Conservation (phyloP, 208 protist species). For the Trypanosoma congolense region DNA sequence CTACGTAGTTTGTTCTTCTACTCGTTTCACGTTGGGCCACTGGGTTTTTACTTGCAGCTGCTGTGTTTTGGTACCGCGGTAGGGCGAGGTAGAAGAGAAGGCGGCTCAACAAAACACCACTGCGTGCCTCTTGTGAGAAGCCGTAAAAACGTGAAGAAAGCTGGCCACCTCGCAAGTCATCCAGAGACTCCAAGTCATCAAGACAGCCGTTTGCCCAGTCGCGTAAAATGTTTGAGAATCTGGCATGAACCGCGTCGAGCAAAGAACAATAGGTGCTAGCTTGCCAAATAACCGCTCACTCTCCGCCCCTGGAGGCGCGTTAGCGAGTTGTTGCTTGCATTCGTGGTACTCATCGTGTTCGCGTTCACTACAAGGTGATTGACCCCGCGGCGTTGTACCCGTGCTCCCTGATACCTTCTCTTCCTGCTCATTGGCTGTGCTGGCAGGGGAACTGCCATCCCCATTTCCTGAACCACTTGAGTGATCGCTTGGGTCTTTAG, state of each 20-base stretch:
- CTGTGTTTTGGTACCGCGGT: constrained; percentile 68
- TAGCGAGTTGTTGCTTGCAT: not conserved
- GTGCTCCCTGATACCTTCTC: not conserved
- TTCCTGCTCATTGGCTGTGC: not conserved
- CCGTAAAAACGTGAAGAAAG: constrained; percentile 57
- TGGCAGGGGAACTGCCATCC: not conserved
- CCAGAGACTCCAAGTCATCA: constrained; percentile 73
- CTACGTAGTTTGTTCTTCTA: constrained; percentile 26
- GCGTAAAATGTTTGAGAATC: constrained; percentile 67
- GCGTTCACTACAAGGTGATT: not conserved
- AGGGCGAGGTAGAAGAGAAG: constrained; percentile 86
- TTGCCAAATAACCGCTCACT: constrained; percentile 75
- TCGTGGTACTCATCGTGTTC: not conserved
- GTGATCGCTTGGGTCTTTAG: not conserved
- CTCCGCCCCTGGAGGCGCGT: constrained; percentile 24
- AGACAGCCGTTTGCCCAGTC: constrained; percentile 88
- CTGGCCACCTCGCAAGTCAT: constrained; percentile 71
- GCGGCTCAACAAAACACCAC: constrained; percentile 74
- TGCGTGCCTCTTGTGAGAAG: constrained; percentile 81
- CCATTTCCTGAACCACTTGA: constrained; percentile 1
- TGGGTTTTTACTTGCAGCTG: constrained; percentile 8
- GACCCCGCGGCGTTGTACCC: not conserved
- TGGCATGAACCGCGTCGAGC: constrained; percentile 53
- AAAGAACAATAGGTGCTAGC: constrained; percentile 77
- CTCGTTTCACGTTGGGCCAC: not conserved